A percentile compares a stretch with the other conserved stretches of the same genome.
Conservation (phyloP, 306 rosid genomes). For the Herpetospermum pedunculosum region DNA sequence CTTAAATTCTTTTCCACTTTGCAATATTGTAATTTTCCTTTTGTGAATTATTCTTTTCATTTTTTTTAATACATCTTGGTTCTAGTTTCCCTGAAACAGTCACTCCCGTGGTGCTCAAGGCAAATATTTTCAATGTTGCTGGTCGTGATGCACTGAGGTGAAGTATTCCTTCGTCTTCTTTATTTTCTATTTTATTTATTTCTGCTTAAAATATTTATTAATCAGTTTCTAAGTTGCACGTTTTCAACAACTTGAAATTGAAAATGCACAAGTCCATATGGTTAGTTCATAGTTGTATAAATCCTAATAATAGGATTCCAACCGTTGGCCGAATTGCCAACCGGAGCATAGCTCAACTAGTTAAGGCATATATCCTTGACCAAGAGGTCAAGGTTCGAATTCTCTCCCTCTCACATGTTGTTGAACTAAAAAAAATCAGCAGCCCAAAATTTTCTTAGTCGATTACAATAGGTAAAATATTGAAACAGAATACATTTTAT, state of each 20-base stretch:
- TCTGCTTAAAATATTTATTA: background rate
- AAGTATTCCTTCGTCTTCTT: background rate
- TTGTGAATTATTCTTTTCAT: background rate
- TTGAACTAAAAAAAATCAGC: no score
- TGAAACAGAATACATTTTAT: background rate
- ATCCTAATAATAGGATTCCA: background rate
- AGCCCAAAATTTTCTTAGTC: background rate
- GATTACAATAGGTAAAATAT: background rate
- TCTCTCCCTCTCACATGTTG: no score
- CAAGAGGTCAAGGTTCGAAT: no score
- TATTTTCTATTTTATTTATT: background rate
- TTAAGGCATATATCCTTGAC: no score
- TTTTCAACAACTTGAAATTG: background rate
- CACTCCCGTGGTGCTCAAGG: slow-evolving; percentile 44
- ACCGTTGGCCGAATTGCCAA: no score
- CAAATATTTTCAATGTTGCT: slow-evolving; percentile 54
- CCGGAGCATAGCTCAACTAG: no score
- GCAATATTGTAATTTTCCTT: background rate
- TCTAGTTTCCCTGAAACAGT: slow-evolving; percentile 72
- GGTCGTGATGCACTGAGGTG: slow-evolving; percentile 51
- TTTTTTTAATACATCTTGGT: background rate
- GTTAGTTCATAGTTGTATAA: background rate
- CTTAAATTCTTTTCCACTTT: background rate
- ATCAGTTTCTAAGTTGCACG: background rate
- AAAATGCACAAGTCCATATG: background rate